Percentiles rank a stretch among this genome's conserved stretches.
phyloP scores from a whole-genome alignment of 2,329 filamentous ascomycete species.

The Cladosporium colombiae region DNA sequence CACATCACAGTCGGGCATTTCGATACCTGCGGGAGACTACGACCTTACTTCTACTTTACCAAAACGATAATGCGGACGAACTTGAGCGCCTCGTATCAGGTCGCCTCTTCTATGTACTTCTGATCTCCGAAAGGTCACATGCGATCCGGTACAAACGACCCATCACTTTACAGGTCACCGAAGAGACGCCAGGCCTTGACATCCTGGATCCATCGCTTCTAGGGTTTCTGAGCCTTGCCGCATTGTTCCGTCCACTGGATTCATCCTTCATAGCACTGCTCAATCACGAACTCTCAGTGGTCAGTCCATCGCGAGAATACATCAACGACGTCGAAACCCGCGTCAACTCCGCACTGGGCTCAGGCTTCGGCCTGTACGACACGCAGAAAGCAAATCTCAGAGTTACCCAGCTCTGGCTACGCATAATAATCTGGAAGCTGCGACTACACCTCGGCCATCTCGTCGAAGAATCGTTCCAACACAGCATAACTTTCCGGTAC shows the following conservation, averaged over 20 bases:
- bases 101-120: slow-evolving; percentile 5
- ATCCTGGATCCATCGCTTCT: neutral
- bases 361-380: slow-evolving; percentile 5
- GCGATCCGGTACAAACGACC: slow-evolving; percentile 6
- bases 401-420: slow-evolving; percentile 17
- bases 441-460: slow-evolving; percentile 12
- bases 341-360: slow-evolving; percentile 5
- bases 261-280: slow-evolving; percentile 12
- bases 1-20: slow-evolving; percentile 13
- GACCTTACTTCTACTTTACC: neutral
- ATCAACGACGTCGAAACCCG: slow-evolving; percentile 12
- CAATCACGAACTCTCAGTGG: slow-evolving; percentile 1
- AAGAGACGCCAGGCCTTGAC: slow-evolving; percentile 3
- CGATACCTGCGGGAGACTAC: slow-evolving; percentile 14
- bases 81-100: slow-evolving; percentile 1
- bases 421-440: slow-evolving; percentile 10
- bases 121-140: slow-evolving; percentile 17
- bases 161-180: slow-evolving; percentile 6
- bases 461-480: slow-evolving; percentile 15
- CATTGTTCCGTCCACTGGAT: slow-evolving; percentile 10
- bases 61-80: neutral
- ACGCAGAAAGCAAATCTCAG: slow-evolving; percentile 16
- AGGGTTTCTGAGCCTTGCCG: slow-evolving; percentile 5
- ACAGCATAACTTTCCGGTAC: slow-evolving; percentile 15
- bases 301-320: neutral